phyloP scores from a whole-genome alignment of 2,329 filamentous ascomycete species.

The Lecanicillium sp. region DNA sequence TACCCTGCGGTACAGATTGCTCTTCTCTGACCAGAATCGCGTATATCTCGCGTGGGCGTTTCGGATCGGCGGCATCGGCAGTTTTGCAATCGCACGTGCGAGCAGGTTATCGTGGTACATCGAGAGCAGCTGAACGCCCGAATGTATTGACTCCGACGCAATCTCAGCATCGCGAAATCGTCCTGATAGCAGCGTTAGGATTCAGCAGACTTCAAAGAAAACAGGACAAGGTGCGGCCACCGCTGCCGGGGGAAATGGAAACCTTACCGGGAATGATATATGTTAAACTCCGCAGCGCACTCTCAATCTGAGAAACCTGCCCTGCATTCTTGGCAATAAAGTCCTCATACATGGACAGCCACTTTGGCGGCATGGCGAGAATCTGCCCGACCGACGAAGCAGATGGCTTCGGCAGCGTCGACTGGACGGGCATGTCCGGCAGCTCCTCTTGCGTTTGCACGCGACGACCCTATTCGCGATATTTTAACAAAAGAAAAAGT shows the following conservation, averaged over 20 bases:
- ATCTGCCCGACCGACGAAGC: slow-evolving; percentile 23
- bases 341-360: slow-evolving; percentile 67
- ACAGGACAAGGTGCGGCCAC: no score
- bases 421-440: slow-evolving; percentile 5
- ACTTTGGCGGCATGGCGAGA: slow-evolving; percentile 53
- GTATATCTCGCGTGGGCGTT: slow-evolving; percentile 58
- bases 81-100: slow-evolving; percentile 51
- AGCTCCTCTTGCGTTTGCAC: slow-evolving; percentile 1
- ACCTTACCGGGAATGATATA: slow-evolving; percentile 80
- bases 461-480: background rate
- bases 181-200: slow-evolving; percentile 33
- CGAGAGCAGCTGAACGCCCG: slow-evolving; percentile 79
- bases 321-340: slow-evolving; percentile 94
- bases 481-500: no score
- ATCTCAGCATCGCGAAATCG: slow-evolving; percentile 89
- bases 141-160: slow-evolving; percentile 86
- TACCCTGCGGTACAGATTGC: slow-evolving; percentile 67
- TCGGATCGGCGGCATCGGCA: slow-evolving; percentile 44
- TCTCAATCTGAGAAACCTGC: slow-evolving; percentile 92
- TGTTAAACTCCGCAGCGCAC: slow-evolving; percentile 80
- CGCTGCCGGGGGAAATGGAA: slow-evolving; percentile 6
- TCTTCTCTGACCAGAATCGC: slow-evolving; percentile 55
- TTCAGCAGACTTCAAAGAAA: background rate
- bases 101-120: slow-evolving; percentile 90
- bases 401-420: slow-evolving; percentile 9